Conservation (phyloP, 768 basidiomycete genomes). For the Tulasnella sp. region DNA sequence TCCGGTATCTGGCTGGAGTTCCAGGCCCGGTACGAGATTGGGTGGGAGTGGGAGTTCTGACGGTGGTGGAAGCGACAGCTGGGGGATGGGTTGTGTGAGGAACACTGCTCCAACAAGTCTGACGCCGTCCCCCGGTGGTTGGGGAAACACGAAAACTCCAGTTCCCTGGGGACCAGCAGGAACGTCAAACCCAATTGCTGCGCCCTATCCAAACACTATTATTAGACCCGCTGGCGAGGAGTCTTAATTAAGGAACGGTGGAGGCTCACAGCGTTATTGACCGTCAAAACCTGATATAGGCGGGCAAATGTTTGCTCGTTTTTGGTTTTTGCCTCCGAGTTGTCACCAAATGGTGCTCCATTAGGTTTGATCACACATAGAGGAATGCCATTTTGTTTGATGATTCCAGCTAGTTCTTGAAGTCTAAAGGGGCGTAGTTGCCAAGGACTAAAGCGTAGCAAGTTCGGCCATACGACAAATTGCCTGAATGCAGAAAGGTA, state of each 20-base stretch:
- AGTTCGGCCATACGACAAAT: slow-evolving; percentile 27
- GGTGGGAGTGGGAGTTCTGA: neutral
- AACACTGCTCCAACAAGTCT: slow-evolving; percentile 28
- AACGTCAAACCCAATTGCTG: slow-evolving; percentile 4
- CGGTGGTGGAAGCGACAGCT: neutral
- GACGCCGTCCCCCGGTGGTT: neutral
- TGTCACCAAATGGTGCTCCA: neutral
- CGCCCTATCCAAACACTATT: neutral
- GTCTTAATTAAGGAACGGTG: neutral
- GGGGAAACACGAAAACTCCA: slow-evolving; percentile 31
- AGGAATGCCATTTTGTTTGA: slow-evolving; percentile 30
- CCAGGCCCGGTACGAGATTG: neutral
- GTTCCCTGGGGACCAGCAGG: slow-evolving; percentile 23
- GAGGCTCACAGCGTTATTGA: slow-evolving; percentile 14
- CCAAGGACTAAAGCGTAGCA: slow-evolving; percentile 2
- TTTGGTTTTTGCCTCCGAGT: neutral
- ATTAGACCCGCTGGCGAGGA: neutral
- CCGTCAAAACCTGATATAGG: neutral
- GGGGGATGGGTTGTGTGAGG: slow-evolving; percentile 31
- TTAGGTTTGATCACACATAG: slow-evolving; percentile 28
- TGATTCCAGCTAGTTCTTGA: slow-evolving; percentile 14
- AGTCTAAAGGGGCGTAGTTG: slow-evolving; percentile 12
- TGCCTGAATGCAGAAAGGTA: neutral
- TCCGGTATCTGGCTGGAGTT: neutral
- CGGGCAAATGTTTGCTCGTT: neutral